Evolutionary conservation across 331 rosid genomes (phyloP), one percentile per base, ranked within the genome.

Genomic region (Stylosanthes scabra): DNA sequence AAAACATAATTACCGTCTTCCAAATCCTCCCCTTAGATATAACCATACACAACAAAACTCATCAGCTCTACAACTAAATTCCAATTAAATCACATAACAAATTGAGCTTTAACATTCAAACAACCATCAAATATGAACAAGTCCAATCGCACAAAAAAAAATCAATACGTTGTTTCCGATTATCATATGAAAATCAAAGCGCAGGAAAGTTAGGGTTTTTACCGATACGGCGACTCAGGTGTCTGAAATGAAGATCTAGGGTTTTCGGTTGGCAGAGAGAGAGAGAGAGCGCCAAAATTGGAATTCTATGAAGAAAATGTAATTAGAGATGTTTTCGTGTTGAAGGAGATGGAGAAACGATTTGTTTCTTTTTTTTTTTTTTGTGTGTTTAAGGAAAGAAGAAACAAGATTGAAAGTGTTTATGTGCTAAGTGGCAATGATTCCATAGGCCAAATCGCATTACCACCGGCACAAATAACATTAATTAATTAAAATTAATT

Each of bases 1-100:
- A 87, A 78, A 74, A 78, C 82, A 75, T 63, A 69, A 72, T 55
- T 81, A 86, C 84, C 79, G 76, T 81, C 89, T 82, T 89, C 89
- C 61, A 85, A 81, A 80, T 74, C 83, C 71, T 74, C 80, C 59
- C 76, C 77, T 75, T 70, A 31, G 11, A 7, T 63, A 70, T 67
- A 81, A 81, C 73, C 68, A 81, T n/a, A n/a, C 73, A 81, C 75
- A 72, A 76, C 75, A 78, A 76, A 73, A 83, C 49, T 71, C 80
- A 86, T 76, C 59, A 80, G 66, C 89, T 60, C 75, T 65, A 83
- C 37, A 74, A 70, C 77, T 59, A 69, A 76, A 73, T 66, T 77
- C 4, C 70, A 27, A 78, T 9, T n/a, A 72, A 46, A 12, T 13
- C 10, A 10, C 7, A 8, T 20, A 50, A 63, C 42, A 20, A 46